Conservation (phyloP, 2,329 filamentous ascomycete genomes). For the Parafenestella ontariensis region DNA sequence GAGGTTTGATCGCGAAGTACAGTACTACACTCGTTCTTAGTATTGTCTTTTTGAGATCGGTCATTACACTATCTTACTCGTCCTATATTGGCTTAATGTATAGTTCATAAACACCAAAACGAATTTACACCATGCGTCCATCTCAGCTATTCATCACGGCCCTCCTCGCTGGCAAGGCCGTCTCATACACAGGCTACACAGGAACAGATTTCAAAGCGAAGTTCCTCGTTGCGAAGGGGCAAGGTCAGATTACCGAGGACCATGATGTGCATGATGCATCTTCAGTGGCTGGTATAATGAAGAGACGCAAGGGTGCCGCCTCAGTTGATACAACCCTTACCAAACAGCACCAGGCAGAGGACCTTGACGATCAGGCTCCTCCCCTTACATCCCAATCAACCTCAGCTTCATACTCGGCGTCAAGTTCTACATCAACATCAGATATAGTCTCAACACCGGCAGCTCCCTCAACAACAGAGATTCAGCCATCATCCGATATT, state of each 20-base stretch:
- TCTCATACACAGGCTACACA: not conserved
- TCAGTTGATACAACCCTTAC: too few relatives aligned
- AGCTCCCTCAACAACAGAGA: too few relatives aligned
- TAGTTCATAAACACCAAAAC: too few relatives aligned
- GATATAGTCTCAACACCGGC: not conserved
- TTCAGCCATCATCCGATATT: not conserved
- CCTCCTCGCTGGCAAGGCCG: not conserved
- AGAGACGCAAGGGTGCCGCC: not conserved
- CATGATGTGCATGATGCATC: not conserved
- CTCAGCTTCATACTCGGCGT: not conserved
- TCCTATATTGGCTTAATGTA: too few relatives aligned
- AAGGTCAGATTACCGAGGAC: not conserved
- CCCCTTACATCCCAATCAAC: not conserved
- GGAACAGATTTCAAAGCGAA: not conserved
- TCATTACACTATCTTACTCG: not conserved
- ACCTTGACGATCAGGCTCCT: not conserved
- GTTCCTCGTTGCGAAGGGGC: not conserved
- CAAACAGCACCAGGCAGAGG: not conserved
- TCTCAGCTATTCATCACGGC: not conserved
- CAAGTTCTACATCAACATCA: not conserved
- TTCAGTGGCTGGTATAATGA: not conserved
- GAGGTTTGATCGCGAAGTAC: not conserved
- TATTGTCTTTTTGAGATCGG: not conserved
- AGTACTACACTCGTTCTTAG: not conserved
- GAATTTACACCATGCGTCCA: not conserved